Evolutionary conservation across 2,329 filamentous ascomycete genomes (phyloP), one percentile per base, ranked within the genome.

Genomic region (Colletotrichum sp.): DNA sequence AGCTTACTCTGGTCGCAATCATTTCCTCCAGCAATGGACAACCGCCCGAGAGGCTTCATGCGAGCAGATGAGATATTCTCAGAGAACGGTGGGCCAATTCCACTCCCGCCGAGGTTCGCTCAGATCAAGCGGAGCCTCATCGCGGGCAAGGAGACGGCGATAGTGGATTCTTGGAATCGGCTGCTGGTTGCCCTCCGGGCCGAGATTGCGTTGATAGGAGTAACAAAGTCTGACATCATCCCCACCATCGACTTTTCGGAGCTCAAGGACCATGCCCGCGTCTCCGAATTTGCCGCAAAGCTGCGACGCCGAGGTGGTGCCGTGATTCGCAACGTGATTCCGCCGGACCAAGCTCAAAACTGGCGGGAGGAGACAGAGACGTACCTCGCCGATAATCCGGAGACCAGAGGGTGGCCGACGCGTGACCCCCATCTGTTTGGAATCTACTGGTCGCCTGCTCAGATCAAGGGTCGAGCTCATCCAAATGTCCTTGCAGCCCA

Each of bases 401-500:
- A 79, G 10, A 85, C 83, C 3, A 86, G 81, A 78, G 69, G 76
- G 68, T 79, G 79, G 44, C 80, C 82, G 5, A 79, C 81, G 1
- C 78, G 81, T 7, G 80, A 83, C 66, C 80, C 82, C 12, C 81
- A 85, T 67, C 79, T 86, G 0, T 82, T 82, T 68, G 84, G 84
- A 15, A 79, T 87, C 2, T 87, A 84, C 74, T 95, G 93, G 93
- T 93, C 93, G 7, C 92, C 92, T 0, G 90, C 92, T 2, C 93
- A 95, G 84, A 89, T 93, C 71, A 89, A 90, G 79, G 92, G 92
- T n/a, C 90, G 93, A 28, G 90, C 92, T 0, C 92, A 95, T 79
- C 91, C 92, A 5, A 89, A 90, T 78, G 88, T 95, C 76, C 86
- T 95, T 55, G 85, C 86, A 49, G 89, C 93, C 2, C 93, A 95